Conservation (phyloP, 2,329 filamentous ascomycete genomes). For the Knoxdaviesia capensis region DNA sequence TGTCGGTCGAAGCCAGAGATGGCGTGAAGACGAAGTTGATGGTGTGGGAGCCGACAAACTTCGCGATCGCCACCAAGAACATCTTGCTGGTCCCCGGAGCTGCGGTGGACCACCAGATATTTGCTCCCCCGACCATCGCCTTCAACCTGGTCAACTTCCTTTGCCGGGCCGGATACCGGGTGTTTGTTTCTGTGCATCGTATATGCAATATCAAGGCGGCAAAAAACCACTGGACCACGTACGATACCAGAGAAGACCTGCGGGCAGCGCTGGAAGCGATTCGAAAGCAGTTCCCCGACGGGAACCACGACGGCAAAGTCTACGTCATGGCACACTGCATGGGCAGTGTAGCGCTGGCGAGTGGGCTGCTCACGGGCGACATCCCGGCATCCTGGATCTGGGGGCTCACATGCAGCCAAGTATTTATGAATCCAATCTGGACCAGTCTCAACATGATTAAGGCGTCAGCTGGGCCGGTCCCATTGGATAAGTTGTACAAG, state of each 20-base stretch:
- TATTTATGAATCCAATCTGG: conserved; percentile 44
- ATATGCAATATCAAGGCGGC: conserved; percentile 32
- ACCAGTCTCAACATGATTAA: conserved; percentile 34
- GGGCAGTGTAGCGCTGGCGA: conserved; percentile 36
- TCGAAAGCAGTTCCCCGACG: conserved; percentile 15
- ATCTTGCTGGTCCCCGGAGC: conserved; percentile 43
- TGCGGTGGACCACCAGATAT: conserved; percentile 42
- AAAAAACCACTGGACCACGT: conserved; percentile 34
- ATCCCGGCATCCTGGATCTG: conserved; percentile 35
- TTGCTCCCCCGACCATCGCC: conserved; percentile 39
- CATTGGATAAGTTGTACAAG: conserved; percentile 27
- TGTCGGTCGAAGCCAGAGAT: conserved; percentile 29
- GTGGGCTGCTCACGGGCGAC: conserved; percentile 40
- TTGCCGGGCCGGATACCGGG: conserved; percentile 35
- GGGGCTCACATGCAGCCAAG: conserved; percentile 37
- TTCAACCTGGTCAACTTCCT: conserved; percentile 45
- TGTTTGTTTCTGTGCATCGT: conserved; percentile 36
- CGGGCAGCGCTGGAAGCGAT: conserved; percentile 33
- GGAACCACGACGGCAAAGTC: conserved; percentile 15
- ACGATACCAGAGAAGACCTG: conserved; percentile 38
- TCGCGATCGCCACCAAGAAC: conserved; percentile 19
- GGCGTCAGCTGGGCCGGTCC: conserved; percentile 23
- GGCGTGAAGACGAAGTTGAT: conserved; percentile 30
- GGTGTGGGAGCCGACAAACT: conserved; percentile 32
- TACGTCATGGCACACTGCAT: conserved; percentile 44